These are phyloP conservation scores for Solanum medicagineum DNA, from an alignment of 257 asterid species.

Conservation along the genomic window DNA sequence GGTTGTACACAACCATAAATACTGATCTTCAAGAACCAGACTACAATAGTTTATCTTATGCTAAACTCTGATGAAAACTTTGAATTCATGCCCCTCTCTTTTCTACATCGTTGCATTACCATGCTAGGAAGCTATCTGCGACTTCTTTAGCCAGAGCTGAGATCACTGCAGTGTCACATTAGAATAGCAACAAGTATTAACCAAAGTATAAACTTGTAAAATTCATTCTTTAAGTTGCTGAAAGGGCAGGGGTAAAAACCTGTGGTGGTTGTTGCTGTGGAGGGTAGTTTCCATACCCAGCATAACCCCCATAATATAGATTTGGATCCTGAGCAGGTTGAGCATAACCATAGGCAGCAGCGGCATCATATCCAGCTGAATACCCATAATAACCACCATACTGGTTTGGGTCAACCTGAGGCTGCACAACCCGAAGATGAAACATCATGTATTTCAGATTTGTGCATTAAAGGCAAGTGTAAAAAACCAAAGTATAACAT, in stretches of 20 bases:
- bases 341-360: slow-evolving; percentile 26
- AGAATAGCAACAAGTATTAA: neutral
- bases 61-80: neutral
- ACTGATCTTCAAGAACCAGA: neutral
- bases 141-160: neutral
- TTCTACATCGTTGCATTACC: neutral
- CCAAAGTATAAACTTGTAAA: neutral
- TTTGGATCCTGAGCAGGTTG: slow-evolving; percentile 35
- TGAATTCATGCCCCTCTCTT: neutral
- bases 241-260: slow-evolving; percentile 14
- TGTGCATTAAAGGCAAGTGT: neutral
- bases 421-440: slow-evolving; percentile 1
- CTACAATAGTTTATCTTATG: neutral
- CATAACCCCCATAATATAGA: slow-evolving; percentile 29
- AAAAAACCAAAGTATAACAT: neutral
- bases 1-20: neutral
- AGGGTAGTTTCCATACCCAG: slow-evolving; percentile 32
- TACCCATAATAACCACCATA: slow-evolving; percentile 31
- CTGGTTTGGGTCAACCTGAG: slow-evolving; percentile 30
- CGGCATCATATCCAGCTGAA: slow-evolving; percentile 29
- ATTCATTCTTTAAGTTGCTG: neutral
- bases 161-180: neutral
- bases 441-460: neutral
- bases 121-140: neutral
- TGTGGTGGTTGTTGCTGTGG: slow-evolving; percentile 46